Evolutionary conservation across 1,139 yeast species (phyloP), one percentile per base, ranked within the genome.

Genomic region (Saccharomycopsis crataegensis): DNA sequence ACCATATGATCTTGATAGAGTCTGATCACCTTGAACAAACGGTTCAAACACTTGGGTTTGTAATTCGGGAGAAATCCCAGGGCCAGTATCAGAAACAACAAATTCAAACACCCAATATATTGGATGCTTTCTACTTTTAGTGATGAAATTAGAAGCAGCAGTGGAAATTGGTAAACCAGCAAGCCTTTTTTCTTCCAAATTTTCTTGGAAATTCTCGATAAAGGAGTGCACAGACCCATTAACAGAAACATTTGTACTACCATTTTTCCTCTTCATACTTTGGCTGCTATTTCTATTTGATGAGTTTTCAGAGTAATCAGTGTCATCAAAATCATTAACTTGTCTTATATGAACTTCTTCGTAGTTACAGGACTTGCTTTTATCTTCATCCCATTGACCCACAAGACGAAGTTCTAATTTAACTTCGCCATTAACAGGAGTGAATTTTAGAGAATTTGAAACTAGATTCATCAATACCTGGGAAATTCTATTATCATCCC

Each of bases 21-120:
- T 90, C 67, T 91, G 97, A 64, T 93, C 98, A 46, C 98, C 98
- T 69, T 91, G 99, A 37, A 89, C 89, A 71, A 93, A 93, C 2
- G 97, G 97, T 65, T 93, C 97, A 69, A 93, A 93, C 1, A 93
- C 93, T 60, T 85, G 83, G 49, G 84, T 85, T 62, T 88, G 94
- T 54, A 87, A 71, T 1, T 82, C 79, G 16, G 85, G 83, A 48
- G 86, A 90, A 52, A 93, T 89, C 58, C 98, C 99, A 0, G 96
- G 89, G 5, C 99, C 99, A 0, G 94, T 86, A 67, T 93, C 99
- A 40, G 77, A 77, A 8, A 93, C 96, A 58, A 82, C 83, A 49
- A 91, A 78, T 63, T 86, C 86, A 53, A 86, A 68, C 3, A 77
- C 86, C 83, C 85, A 82, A 44, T 58, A 53, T 42, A 36, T 61